phyloP scores from a whole-genome alignment of 2,329 filamentous ascomycete species.

The Lomentospora prolificans region DNA sequence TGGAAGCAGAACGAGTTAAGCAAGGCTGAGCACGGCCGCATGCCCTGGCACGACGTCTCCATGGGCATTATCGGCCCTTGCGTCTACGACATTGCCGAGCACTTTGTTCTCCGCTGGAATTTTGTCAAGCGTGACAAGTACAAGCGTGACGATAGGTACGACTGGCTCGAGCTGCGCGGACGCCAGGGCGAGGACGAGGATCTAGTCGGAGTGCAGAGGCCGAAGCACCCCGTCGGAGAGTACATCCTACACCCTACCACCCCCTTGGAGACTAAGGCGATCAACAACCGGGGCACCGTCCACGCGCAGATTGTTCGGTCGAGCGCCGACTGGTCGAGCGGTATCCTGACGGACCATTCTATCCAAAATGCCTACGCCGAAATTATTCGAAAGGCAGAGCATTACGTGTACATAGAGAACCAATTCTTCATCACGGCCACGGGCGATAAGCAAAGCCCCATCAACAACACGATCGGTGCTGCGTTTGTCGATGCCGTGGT shows the following conservation, averaged over 20 bases:
- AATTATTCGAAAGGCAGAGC: conserved; percentile 75
- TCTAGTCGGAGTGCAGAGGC: conserved; percentile 77
- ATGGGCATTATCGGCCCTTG: conserved; percentile 87
- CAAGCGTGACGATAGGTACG: conserved; percentile 73
- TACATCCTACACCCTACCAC: conserved; percentile 74
- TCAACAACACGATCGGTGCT: conserved; percentile 78
- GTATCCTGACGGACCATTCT: conserved; percentile 72
- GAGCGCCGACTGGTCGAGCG: conserved; percentile 87
- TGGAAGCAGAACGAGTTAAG: conserved; percentile 91
- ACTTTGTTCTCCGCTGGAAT: conserved; percentile 93
- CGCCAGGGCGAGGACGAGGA: conserved; percentile 72
- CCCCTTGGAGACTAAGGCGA: conserved; percentile 56
- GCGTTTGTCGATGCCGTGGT: conserved; percentile 89
- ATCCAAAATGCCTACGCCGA: conserved; percentile 84
- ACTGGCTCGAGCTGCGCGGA: conserved; percentile 76
- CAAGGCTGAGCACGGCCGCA: conserved; percentile 84
- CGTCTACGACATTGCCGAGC: conserved; percentile 89
- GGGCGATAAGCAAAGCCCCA: conserved; percentile 72
- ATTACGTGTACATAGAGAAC: conserved; percentile 96
- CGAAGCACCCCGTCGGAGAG: conserved; percentile 78
- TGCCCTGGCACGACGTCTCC: conserved; percentile 96
- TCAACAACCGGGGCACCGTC: conserved; percentile 59
- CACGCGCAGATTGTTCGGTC: conserved; percentile 81
- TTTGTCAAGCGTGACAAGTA: conserved; percentile 97
- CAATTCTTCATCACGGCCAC: conserved; percentile 98